Evolutionary conservation across 331 rosid species (phyloP), one percentile per base, ranked within the genome.

Genomic region (Quercus lobata): DNA sequence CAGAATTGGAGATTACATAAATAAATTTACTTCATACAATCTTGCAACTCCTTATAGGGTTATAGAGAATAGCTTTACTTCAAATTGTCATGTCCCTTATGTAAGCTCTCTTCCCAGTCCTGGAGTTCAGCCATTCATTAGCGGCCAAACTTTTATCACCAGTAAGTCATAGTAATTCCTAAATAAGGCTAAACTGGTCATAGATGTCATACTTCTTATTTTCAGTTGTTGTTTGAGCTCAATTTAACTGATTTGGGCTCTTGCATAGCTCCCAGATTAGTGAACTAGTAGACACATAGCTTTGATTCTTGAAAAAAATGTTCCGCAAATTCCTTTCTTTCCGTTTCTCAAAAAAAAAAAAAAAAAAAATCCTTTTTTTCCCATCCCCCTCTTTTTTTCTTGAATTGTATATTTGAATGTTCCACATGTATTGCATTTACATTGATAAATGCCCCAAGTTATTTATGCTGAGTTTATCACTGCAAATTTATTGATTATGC

Each of bases 401-500:
- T 29, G 27, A 35, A 1, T 69, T 21, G 9, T 19, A 68, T 4
- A 19, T 34, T 34, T 12, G 17, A 68, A 19, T 19, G 49, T 49
- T 35, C 37, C 4, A 19, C 37, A 34, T 68, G 16, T 19, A 25
- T 68, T 68, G 72, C 72, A 8, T 65, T 49, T 65, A 17, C 71
- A 30, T 65, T 65, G 44, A 7, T 30, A n/a, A 65, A 17, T 68
- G 53, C 21, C 21, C 21, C 52, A 24, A 16, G 54, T 76, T 63
- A 57, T 75, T 62, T 12, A 14, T 68, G 63, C 86, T 85, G 57
- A 80, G 7, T 78, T 70, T 76, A 35, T 63, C 12, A 56, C 46
- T 63, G 72, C 52, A 25, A 29, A 57, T 78, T 74, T 24, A 37
- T 81, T 79, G 81, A 72, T 81, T 72, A 54, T 85, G 91, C 94